phyloP scores from a whole-genome alignment of 139 green algal species.

The Tetradesmus lagerheimii region DNA sequence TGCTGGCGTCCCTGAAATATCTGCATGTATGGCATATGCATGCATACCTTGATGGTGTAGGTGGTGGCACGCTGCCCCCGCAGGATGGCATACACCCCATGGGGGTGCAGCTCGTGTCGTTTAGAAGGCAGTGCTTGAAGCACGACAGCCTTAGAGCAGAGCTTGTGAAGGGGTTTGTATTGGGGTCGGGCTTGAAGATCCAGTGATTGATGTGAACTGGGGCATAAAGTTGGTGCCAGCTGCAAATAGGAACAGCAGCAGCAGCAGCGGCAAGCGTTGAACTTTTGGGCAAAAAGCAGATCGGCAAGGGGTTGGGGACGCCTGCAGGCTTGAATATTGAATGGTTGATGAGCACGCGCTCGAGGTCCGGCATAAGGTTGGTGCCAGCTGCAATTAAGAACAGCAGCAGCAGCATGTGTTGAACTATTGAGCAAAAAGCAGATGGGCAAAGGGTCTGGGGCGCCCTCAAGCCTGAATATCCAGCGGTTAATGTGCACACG shows the following conservation, averaged over 20 bases:
- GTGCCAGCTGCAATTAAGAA: background rate
- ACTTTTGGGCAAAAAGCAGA: background rate
- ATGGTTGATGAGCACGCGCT: constrained; percentile 1
- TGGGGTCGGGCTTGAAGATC: background rate
- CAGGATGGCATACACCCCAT: background rate
- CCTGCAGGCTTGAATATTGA: background rate
- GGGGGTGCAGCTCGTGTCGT: background rate
- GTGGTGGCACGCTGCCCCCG: background rate
- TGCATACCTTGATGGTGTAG: background rate
- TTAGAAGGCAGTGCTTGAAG: constrained; percentile 2
- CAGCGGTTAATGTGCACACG: constrained; percentile 17
- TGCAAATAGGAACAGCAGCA: too few species aligned
- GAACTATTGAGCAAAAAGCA: too few species aligned
- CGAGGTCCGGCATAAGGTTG: background rate
- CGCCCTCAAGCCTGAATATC: background rate
- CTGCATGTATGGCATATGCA: background rate
- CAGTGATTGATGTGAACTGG: constrained; percentile 4
- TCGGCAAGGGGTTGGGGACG: background rate
- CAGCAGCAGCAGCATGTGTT: too few species aligned
- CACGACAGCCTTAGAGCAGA: background rate
- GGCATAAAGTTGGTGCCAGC: background rate
- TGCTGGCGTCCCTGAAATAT: too few species aligned
- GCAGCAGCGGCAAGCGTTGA: too few species aligned
- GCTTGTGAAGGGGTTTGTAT: background rate
- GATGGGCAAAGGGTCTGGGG: too few species aligned